These are phyloP conservation scores for Phialophora verrucosa DNA, from an alignment of 2,329 filamentous ascomycete genomes.

Conservation along the genomic window DNA sequence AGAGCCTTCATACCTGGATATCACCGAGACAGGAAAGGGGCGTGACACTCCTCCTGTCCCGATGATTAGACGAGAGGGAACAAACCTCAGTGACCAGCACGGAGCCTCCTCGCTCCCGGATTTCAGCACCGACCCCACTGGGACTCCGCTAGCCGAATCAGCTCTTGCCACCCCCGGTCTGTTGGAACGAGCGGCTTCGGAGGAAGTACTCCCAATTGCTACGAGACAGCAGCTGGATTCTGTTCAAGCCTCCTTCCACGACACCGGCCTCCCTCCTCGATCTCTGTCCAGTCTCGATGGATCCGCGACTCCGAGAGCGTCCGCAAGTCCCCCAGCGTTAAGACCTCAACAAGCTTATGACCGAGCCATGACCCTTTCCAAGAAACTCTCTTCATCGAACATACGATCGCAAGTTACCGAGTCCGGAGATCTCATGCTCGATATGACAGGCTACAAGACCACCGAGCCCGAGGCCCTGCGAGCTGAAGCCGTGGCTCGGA, in stretches of 20 bases:
- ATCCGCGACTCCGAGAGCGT: conserved; percentile 43
- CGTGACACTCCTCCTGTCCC: conserved; percentile 25
- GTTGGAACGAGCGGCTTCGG: conserved; percentile 60
- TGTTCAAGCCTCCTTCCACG: conserved; percentile 28
- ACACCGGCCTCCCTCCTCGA: conserved; percentile 24
- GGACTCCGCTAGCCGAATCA: conserved; percentile 16
- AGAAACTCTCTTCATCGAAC: conserved; percentile 85
- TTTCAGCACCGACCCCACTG: conserved; percentile 25
- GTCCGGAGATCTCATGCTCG: conserved; percentile 91
- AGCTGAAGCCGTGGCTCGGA: conserved; percentile 90
- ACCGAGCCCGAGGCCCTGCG: conserved; percentile 90
- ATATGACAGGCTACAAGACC: conserved; percentile 96
- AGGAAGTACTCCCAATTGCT: conserved; percentile 57
- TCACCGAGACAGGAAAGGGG: conserved; percentile 43
- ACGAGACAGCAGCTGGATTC: conserved; percentile 42
- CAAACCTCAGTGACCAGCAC: conserved; percentile 25
- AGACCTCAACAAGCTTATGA: conserved; percentile 77
- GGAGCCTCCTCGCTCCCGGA: conserved; percentile 18
- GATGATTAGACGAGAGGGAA: conserved; percentile 30
- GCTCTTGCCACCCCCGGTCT: conserved; percentile 41
- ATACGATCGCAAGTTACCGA: conserved; percentile 94
- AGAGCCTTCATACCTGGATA: conserved; percentile 58
- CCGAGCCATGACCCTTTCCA: conserved; percentile 81
- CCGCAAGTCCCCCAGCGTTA: conserved; percentile 77
- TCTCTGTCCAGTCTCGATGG: conserved; percentile 29